Base-by-base conservation (phyloP, 257 asterid genomes). In the Verbena officinalis region DNA sequence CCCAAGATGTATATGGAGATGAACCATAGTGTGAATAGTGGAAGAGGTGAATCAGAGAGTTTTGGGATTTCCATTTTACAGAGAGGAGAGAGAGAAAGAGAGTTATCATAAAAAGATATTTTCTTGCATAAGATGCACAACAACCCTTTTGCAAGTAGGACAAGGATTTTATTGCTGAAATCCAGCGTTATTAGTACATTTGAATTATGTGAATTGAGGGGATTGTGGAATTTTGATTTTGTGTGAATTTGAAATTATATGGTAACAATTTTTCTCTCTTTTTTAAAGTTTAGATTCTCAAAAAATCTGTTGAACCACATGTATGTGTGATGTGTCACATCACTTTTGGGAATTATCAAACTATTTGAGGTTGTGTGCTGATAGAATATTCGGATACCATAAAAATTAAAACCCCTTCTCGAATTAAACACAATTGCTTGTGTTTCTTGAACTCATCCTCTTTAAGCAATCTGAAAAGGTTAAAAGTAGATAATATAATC, bases 1-100 rank as follows among this genome's bases (percentile, higher is more conserved):
- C 88, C 90, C 7, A 76, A 27, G 5, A 75, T 39, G 73, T 87
- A 85, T 8, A 79, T 74, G 48, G 43, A 48, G 33, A 62, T 63
- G 83, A 87, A 90, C 77, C 86, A 70, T 0, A 76, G 24, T 27
- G 76, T 80, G 76, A 79, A 87, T 16, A 55, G 20, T 12, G 64
- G 62, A 22, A 88, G 73, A 55, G 55, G 48, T 15, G 84, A 70
- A 45, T 60, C 67, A 34, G 38, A 55, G 12, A 67, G 73, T 15
- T 55, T 79, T 52, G 69, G 70, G 57, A 75, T 67, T 21, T 77
- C 84, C 80, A 86, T 79, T 44, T 16, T 36, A 58, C 42, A 68
- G 66, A 23, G 34, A 9, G 5, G 34, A 23, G 42, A 21, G 65
- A 59, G 69, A 59, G 20, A 11, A n/a, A 53, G 24, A 64, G 45